Base-by-base conservation (phyloP, 257 asterid genomes). In the Penstemon eatonii region DNA sequence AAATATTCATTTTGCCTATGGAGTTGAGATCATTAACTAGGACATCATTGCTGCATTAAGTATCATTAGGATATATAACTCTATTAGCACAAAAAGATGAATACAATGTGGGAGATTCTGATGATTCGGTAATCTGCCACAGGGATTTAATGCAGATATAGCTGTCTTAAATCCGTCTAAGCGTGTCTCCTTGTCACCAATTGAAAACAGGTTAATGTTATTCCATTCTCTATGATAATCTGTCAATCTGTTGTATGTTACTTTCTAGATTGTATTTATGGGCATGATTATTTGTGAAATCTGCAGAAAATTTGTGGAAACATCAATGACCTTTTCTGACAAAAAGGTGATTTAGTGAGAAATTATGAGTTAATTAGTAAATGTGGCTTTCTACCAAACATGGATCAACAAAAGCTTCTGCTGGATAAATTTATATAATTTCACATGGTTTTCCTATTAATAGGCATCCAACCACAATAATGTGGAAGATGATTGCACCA, bases 231-330 rank as follows among this genome's bases (percentile, higher is more conserved):
- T 63, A 13, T 69, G 69, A 64, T 67, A 71, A 68, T 40, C 54
- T 44, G 54, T 65, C 59, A 44, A 36, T 40, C 54, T 44, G 54
- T 65, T 62, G 49, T 36, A 61, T 47, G 38, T 56, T 42, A 56
- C 44, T 56, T 60, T 50, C 39, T 41, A 46, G 59, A 5, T 58
- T 52, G 41, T 67, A 12, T 41, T 51, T 66, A 42, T 60, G 10
- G 5, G 57, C 62, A 58, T 77, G 66, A 70, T 74, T 54, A 52
- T 60, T 61, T 50, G 18, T 73, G 67, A 52, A 75, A 40, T 76
- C 62, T 84, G 87, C 95, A 90, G 96, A 80, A 75, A 65, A 33
- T 67, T 62, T 69, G 66, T 55, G 71, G 85, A 78, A 77, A 70
- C 73, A 67, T 67, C 92, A 49, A 81, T 71, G 66, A 77, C 72